Evolutionary conservation across 2,329 filamentous ascomycete species (phyloP).

Genomic region (Ampelomyces quisqualis): DNA sequence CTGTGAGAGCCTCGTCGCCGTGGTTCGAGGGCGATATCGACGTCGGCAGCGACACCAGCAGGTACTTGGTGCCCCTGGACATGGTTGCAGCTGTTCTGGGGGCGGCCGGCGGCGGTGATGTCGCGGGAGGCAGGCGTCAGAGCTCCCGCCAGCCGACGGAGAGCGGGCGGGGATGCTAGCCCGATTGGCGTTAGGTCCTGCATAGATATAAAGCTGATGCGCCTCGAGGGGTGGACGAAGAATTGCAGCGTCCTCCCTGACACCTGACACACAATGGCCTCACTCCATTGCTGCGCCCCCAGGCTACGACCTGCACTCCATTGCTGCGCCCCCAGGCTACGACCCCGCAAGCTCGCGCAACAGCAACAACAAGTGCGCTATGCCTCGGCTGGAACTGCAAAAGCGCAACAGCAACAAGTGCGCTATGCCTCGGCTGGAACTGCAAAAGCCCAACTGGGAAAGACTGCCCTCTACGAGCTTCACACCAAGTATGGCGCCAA

Average conservation of each 20-base stretch:
- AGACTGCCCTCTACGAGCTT: constrained; percentile 76
- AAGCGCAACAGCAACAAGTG: constrained; percentile 25
- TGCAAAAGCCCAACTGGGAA: constrained; percentile 43
- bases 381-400: constrained; percentile 30
- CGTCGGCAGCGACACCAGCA: constrained; percentile 85
- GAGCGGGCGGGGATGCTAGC: constrained; percentile 14
- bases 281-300: constrained; percentile 26
- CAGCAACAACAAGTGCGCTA: constrained; percentile 22
- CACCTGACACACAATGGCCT: constrained; percentile 29
- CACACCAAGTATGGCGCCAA: constrained; percentile 79
- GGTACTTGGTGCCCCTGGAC: constrained; percentile 64
- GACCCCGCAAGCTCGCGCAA: constrained; percentile 29
- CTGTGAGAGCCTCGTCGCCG: constrained; percentile 75
- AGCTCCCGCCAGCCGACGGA: constrained; percentile 16
- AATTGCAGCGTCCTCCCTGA: too few species aligned
- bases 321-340: constrained; percentile 21
- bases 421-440: constrained; percentile 35
- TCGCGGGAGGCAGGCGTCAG: too few species aligned
- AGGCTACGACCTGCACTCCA: constrained; percentile 30
- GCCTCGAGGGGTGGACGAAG: constrained; percentile 23
- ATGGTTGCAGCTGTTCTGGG: constrained; percentile 32
- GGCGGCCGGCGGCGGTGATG: constrained; percentile 17
- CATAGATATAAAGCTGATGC: constrained; percentile 15
- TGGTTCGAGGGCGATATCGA: constrained; percentile 80
- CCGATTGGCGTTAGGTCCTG: constrained; percentile 20